phyloP scores from a whole-genome alignment of 208 protist genomes.

The Trichomonas tenax region DNA sequence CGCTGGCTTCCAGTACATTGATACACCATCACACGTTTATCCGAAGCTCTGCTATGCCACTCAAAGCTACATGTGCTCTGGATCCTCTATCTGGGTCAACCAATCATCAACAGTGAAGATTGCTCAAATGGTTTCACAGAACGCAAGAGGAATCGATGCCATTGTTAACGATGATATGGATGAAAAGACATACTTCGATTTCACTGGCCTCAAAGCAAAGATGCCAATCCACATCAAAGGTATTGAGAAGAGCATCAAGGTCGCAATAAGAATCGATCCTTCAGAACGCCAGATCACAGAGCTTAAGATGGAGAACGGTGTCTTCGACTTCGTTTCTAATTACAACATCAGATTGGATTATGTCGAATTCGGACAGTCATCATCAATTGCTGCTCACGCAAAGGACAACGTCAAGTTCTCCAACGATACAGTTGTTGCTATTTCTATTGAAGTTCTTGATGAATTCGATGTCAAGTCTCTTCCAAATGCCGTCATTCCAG shows the following conservation, averaged over 20 bases:
- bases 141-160: neutral
- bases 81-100: neutral
- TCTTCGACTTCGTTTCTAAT: neutral
- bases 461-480: neutral
- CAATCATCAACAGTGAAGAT: too few species aligned
- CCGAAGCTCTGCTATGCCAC: neutral
- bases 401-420: neutral
- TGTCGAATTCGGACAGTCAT: neutral
- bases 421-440: neutral
- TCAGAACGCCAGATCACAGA: neutral
- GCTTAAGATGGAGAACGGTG: neutral
- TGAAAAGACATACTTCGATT: neutral
- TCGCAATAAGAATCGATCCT: neutral
- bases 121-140: neutral
- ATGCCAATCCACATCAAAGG: neutral
- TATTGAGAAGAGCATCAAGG: neutral
- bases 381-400: neutral
- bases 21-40: neutral
- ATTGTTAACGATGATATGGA: neutral
- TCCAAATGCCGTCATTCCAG: neutral
- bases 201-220: neutral
- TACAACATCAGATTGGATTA: neutral
- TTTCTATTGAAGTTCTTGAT: neutral
- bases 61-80: neutral
- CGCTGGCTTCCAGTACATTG: neutral